Evolutionary conservation across 305 asterid species (phyloP).

Genomic region (Solanum hybrid): DNA sequence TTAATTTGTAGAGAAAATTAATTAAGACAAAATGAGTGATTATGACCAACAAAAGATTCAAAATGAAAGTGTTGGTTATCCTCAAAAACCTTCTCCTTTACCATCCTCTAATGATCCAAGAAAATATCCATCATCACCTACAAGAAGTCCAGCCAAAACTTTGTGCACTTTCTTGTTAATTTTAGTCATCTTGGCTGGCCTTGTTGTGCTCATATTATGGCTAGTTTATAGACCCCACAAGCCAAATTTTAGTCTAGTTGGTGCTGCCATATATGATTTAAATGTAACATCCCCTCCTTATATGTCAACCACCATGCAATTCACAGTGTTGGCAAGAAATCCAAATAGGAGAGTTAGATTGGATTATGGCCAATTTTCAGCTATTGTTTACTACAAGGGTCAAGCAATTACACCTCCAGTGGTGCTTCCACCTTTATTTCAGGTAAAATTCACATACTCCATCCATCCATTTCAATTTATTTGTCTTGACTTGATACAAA

Average conservation of each 20-base stretch:
- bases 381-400: conserved; percentile 37
- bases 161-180: conserved; percentile 15
- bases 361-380: conserved; percentile 42
- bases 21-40: conserved; percentile 9
- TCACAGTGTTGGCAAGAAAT: conserved; percentile 46
- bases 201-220: conserved; percentile 41
- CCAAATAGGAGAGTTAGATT: conserved; percentile 44
- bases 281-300: conserved; percentile 40
- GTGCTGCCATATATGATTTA: conserved; percentile 39
- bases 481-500: not conserved
- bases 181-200: conserved; percentile 29
- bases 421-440: conserved; percentile 41
- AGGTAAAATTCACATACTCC: not conserved
- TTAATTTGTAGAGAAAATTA: not conserved
- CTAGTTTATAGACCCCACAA: conserved; percentile 44
- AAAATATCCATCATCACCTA: not conserved
- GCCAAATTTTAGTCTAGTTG: conserved; percentile 44
- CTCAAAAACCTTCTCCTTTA: not conserved
- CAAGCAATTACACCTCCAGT: conserved; percentile 41
- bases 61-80: not conserved
- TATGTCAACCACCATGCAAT: conserved; percentile 45
- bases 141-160: not conserved
- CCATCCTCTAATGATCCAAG: not conserved
- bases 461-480: not conserved
- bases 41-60: conserved; percentile 7